phyloP scores from a whole-genome alignment of 495 filamentous ascomycete species.

The Trichoderma reesei region DNA sequence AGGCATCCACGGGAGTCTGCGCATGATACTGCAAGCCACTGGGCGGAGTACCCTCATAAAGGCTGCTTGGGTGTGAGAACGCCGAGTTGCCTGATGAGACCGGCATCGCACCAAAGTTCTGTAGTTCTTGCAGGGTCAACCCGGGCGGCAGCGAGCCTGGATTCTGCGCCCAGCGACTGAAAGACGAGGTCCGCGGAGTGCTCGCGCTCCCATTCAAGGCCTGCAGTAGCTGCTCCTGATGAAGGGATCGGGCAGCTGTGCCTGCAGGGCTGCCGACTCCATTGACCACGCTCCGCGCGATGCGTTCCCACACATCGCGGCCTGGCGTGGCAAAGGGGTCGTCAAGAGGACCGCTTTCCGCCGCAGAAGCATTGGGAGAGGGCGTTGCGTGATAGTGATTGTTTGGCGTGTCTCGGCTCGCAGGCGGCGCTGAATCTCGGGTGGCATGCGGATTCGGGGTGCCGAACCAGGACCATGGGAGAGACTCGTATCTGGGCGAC shows the following conservation, averaged over 20 bases:
- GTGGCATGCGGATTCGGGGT: neutral
- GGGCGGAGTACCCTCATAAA: conserved; percentile 17
- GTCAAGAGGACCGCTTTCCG: neutral
- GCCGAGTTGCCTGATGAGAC: conserved; percentile 12
- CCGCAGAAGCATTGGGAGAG: neutral
- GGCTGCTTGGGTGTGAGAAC: conserved; percentile 19
- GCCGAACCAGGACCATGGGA: neutral
- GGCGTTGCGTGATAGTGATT: neutral
- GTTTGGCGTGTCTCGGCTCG: neutral
- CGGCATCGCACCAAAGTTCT: conserved; percentile 13
- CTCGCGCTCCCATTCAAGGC: neutral
- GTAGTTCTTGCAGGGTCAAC: neutral
- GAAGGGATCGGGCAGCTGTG: neutral
- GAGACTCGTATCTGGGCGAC: neutral
- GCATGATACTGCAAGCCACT: neutral
- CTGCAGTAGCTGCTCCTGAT: neutral
- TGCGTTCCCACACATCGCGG: neutral
- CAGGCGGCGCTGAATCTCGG: neutral
- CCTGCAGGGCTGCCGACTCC: neutral
- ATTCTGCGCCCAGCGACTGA: conserved; percentile 1
- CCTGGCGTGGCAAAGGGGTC: conserved; percentile 5
- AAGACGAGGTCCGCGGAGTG: neutral
- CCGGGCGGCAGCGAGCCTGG: neutral
- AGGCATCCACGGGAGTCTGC: neutral
- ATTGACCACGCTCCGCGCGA: neutral